Evolutionary conservation across 352 stramenopile genomes (phyloP), one percentile per base, ranked within the genome.

Genomic region (Pythium folliculosum): DNA sequence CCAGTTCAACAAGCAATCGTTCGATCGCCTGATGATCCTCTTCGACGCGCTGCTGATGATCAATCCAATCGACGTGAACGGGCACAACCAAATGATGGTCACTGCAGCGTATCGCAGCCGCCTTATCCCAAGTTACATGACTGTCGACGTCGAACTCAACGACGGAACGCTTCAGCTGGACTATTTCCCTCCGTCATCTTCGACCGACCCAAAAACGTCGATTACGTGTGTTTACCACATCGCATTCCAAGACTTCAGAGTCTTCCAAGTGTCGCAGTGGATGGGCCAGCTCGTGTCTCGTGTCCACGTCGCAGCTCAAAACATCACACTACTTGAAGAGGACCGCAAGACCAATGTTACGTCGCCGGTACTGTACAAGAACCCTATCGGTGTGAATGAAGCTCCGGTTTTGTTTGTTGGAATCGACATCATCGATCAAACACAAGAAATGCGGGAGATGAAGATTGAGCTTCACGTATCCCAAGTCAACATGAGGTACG

Each of bases 251-350:
- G 78, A 90, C 32, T 71, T 94, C 14, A 80, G 84, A 49, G 70
- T 96, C 12, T 96, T 96, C 58, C 87, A 95, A 65, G 73, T 96
- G 12, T 92, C 85, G n/a, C 85, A 94, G 63, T 96, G 87, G 87
- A 86, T 95, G 72, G 86, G 87, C 1, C 82, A 93, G 57, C 67
- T 96, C 27, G 77, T 86, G 5, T 96, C 88, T 21, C 80, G 84
- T 17, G 76, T 92, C 7, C 88, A 96, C 53, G 70, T 95, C 0
- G 72, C 79, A 12, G 82, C 76, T 6, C 81, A 91, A 57, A 90
- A 94, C 47, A 65, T 88, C 19, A 91, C 88, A 3, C 70, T 96
- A 21, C 64, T 94, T 17, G 85, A 96, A 73, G 84, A 92, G 74
- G 68, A 90, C 62, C 69, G 65, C 5, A 67, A 65, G 6, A 73